A percentile compares a stretch with the other conserved stretches of the same genome.
Evolutionary conservation across 2,329 filamentous ascomycete genomes (phyloP).

Genomic region (Neophaeococcomyces aloes): DNA sequence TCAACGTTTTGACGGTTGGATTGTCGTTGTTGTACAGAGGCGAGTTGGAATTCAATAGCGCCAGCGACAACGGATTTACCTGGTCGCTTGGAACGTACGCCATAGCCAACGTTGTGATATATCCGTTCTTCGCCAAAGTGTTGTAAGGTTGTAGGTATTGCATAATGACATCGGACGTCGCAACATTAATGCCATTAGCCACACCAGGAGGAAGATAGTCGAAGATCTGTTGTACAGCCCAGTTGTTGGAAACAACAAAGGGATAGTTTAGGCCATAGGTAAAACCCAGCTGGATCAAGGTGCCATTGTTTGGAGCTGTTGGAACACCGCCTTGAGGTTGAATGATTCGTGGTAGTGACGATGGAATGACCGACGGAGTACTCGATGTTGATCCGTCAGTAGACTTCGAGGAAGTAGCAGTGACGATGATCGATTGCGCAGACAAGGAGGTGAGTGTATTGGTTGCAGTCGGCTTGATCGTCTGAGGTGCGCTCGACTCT

Average conservation of each 20-base stretch:
- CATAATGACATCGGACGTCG: slow-evolving; percentile 22
- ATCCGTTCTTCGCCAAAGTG: slow-evolving; percentile 55
- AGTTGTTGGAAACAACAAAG: slow-evolving; percentile 62
- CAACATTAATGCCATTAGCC: slow-evolving; percentile 47
- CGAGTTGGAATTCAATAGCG: slow-evolving; percentile 63
- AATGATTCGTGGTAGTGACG: slow-evolving; percentile 62
- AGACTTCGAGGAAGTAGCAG: slow-evolving; percentile 23
- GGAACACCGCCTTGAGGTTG: slow-evolving; percentile 54
- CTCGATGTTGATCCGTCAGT: slow-evolving; percentile 27
- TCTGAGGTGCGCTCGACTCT: slow-evolving; percentile 25
- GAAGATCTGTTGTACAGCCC: slow-evolving; percentile 79
- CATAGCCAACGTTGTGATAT: slow-evolving; percentile 69
- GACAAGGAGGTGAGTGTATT: slow-evolving; percentile 33
- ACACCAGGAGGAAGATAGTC: slow-evolving; percentile 62
- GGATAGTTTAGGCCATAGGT: slow-evolving; percentile 67
- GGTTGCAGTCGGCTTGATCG: slow-evolving; percentile 37
- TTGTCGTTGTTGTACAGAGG: slow-evolving; percentile 61
- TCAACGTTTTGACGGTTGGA: slow-evolving; percentile 58
- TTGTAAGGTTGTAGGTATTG: slow-evolving; percentile 24
- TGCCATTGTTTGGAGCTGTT: slow-evolving; percentile 51
- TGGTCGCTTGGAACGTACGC: slow-evolving; percentile 64
- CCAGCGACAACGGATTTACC: slow-evolving; percentile 55
- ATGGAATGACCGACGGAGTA: slow-evolving; percentile 47
- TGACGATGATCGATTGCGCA: slow-evolving; percentile 25
- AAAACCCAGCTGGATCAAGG: slow-evolving; percentile 77